Conservation (phyloP, 768 basidiomycete genomes). For the Antrodiella citrinella region DNA sequence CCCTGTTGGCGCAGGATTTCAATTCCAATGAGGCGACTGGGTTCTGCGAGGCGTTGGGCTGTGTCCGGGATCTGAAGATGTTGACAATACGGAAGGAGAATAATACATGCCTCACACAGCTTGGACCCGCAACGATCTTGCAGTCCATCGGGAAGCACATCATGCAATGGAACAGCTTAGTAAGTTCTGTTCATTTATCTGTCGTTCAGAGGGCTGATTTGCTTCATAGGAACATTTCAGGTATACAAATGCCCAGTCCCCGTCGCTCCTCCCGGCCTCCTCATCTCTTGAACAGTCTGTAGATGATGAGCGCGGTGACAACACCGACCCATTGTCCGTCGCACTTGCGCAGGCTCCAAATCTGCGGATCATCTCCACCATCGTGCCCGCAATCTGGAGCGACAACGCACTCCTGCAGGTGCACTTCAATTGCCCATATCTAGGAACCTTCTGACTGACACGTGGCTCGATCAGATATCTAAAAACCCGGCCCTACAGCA, state of each 20-base stretch:
- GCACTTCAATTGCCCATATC: no score
- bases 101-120: constrained; percentile 47
- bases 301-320: neutral
- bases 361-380: constrained; percentile 43
- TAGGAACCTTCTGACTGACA: no score
- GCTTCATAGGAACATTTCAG: constrained; percentile 58
- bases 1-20: neutral
- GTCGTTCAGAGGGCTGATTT: no score
- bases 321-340: constrained; percentile 17
- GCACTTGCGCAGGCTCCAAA: constrained; percentile 33
- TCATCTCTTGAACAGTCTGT: no score
- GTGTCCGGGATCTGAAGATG: constrained; percentile 30
- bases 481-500: no score
- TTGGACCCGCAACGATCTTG: constrained; percentile 29
- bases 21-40: constrained; percentile 10
- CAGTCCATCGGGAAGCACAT: constrained; percentile 38
- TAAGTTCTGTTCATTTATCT: constrained; percentile 33
- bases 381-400: constrained; percentile 55
- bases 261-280: no score
- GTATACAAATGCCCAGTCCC: constrained; percentile 10
- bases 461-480: no score
- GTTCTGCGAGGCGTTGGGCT: constrained; percentile 35
- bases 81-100: constrained; percentile 44
- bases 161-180: constrained; percentile 35
- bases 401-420: constrained; percentile 41